These are phyloP conservation scores for Mycosphaerella sp. DNA, from an alignment of 2,329 filamentous ascomycete genomes.

Conservation along the genomic window DNA sequence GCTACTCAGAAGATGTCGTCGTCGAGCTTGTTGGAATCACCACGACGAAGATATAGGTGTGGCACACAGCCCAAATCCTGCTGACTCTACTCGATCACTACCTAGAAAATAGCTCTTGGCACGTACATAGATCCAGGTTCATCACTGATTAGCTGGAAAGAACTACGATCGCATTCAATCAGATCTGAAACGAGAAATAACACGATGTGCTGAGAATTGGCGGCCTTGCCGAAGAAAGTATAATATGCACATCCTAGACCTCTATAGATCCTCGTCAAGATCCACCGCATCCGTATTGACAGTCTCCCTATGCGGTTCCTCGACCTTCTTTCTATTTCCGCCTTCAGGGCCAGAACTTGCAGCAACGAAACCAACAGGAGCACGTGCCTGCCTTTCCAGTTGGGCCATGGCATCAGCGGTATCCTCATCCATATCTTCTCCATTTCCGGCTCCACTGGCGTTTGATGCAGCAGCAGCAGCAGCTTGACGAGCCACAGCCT, in stretches of 20 bases:
- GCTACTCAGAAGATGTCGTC: too few relatives aligned
- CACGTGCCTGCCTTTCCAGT: conserved; percentile 79
- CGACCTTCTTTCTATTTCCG: conserved; percentile 23
- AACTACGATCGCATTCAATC: too few relatives aligned
- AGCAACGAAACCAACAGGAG: conserved; percentile 84
- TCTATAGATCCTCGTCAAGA: conserved; percentile 27
- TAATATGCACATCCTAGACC: background rate
- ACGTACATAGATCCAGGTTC: too few relatives aligned
- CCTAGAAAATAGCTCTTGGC: too few relatives aligned
- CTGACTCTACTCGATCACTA: too few relatives aligned
- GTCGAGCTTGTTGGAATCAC: too few relatives aligned
- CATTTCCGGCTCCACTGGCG: conserved; percentile 40
- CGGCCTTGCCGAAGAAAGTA: background rate
- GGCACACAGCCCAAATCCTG: too few relatives aligned
- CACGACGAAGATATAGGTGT: too few relatives aligned
- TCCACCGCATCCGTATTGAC: conserved; percentile 33
- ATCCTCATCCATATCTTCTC: conserved; percentile 41
- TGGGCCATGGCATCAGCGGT: conserved; percentile 79
- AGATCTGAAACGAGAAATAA: too few relatives aligned
- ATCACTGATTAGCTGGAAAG: too few relatives aligned
- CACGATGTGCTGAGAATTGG: too few relatives aligned
- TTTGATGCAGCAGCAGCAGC: conserved; percentile 35
- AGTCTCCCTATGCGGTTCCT: conserved; percentile 13
- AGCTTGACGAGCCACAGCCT: conserved; percentile 76
- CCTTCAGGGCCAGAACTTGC: conserved; percentile 56